These are phyloP conservation scores for Ogataea nakhonphanomensis DNA, from an alignment of 805 yeast genomes.

Conservation along the genomic window DNA sequence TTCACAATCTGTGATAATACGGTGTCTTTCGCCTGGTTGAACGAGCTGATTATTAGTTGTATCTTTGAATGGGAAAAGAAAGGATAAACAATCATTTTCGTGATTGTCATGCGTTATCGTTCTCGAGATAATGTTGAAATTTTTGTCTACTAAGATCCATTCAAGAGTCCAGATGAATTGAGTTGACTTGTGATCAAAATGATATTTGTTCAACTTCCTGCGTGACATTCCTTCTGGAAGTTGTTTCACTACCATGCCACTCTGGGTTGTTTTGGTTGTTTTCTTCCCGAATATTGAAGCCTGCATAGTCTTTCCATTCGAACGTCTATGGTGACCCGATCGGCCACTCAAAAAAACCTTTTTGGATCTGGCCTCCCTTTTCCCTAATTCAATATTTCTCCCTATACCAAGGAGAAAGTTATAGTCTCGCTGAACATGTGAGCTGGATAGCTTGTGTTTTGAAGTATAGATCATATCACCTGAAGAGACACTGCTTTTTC, in stretches of 20 bases:
- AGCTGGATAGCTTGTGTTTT: constrained; percentile 41
- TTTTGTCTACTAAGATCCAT: constrained; percentile 46
- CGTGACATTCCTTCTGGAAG: constrained; percentile 77
- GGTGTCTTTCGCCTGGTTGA: no score
- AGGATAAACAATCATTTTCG: constrained; percentile 33
- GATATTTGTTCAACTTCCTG: constrained; percentile 57
- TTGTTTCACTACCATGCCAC: constrained; percentile 63
- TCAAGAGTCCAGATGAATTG: constrained; percentile 78
- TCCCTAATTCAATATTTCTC: constrained; percentile 57
- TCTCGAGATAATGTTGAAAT: constrained; percentile 15
- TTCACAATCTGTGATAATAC: no score
- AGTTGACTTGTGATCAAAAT: constrained; percentile 61
- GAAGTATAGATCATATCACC: constrained; percentile 52
- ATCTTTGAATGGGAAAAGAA: no score
- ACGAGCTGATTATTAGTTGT: no score
- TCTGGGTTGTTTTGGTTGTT: constrained; percentile 43
- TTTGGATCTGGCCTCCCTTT: constrained; percentile 42
- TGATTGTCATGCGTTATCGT: constrained; percentile 38
- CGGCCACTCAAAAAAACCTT: background rate
- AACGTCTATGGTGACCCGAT: no score
- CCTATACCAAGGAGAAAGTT: constrained; percentile 63
- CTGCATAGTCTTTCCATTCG: no score
- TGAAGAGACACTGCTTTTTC: constrained; percentile 45
- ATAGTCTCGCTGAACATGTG: constrained; percentile 76
- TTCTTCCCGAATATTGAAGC: no score